Conservation (phyloP, 2,329 filamentous ascomycete genomes). For the Emmonsia crescens region DNA sequence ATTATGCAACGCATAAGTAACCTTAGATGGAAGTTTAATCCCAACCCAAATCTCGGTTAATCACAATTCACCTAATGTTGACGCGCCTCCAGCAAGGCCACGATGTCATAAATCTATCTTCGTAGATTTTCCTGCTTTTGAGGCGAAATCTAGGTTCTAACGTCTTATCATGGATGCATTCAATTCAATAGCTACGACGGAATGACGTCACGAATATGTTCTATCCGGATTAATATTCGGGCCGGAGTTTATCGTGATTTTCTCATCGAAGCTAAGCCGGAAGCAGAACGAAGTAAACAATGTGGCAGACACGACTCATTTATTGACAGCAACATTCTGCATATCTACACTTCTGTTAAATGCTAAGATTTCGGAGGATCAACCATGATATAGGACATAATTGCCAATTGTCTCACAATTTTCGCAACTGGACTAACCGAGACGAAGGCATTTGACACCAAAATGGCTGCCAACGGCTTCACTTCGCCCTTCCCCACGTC, state of each 20-base stretch:
- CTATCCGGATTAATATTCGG: not conserved
- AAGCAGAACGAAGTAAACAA: not conserved
- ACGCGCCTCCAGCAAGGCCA: not conserved
- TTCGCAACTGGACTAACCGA: no score
- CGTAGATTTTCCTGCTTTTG: not conserved
- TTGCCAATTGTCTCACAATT: not conserved
- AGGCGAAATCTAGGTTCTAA: not conserved
- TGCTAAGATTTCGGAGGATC: not conserved
- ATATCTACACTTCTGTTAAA: not conserved
- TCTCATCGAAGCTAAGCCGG: not conserved
- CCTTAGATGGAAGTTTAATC: not conserved
- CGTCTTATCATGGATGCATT: not conserved
- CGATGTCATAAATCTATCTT: not conserved
- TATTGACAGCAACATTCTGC: not conserved
- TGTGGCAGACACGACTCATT: not conserved
- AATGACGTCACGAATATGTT: not conserved
- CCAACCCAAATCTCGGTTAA: not conserved
- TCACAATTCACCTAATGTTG: not conserved
- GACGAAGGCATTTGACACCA: conserved; percentile 8
- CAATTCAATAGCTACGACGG: no score
- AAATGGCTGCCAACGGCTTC: conserved; percentile 29
- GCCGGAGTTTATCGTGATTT: not conserved
- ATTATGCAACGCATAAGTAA: not conserved
- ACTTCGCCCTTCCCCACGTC: conserved; percentile 29
- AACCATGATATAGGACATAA: not conserved